Base-by-base conservation (phyloP, 1,284 basidiomycete genomes). In the Apiotrichum mycotoxinovorans region DNA sequence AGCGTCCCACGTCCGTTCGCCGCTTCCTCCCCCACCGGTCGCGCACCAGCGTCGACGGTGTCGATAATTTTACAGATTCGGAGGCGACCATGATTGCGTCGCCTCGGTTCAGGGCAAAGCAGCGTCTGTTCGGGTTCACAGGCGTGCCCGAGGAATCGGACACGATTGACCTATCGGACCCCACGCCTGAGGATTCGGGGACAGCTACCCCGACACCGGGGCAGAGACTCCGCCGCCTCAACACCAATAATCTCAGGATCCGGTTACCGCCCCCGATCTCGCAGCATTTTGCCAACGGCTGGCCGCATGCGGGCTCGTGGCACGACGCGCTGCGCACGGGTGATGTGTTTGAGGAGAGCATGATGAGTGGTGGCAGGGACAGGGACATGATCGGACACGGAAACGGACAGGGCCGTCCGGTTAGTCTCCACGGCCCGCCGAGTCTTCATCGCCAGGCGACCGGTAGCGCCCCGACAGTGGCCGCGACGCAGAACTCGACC, bases 281-380 rank as follows among this genome's bases (percentile, higher is more conserved):
- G 9, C 61, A 70, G 43, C 70, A 68, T 44, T 70, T 74, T 52
- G 51, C 61, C 9, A 55, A 71, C 27, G 69, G 70, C 14, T 72
- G 71, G 71, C 69, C 68, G 4, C 72, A 74, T 52, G 71, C 71
- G 9, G 73, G 73, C 9, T 69, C 62, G n/a, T 75, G 73, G 73
- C 71, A 74, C 54, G 68, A 74, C 46, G 72, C 71, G 4, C 48
- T 73, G 27, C 68, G 72, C 41, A 68, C 66, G 30, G 59, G 63
- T 17, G 49, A 40, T 18, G 41, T 52, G 25, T 72, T 71, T 26
- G 62, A 67, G 20, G 68, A 66, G 23, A 17, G 18, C 12, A n/a
- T 15, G 26, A 11, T 15, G 20, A 18, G 25, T 8, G 38, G 25
- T 18, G 33, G 14, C 7, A 42, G 11, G 18, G 10, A 27, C 9